Evolutionary conservation across 352 stramenopile genomes (phyloP).

Genomic region (Phytophthora capsici): DNA sequence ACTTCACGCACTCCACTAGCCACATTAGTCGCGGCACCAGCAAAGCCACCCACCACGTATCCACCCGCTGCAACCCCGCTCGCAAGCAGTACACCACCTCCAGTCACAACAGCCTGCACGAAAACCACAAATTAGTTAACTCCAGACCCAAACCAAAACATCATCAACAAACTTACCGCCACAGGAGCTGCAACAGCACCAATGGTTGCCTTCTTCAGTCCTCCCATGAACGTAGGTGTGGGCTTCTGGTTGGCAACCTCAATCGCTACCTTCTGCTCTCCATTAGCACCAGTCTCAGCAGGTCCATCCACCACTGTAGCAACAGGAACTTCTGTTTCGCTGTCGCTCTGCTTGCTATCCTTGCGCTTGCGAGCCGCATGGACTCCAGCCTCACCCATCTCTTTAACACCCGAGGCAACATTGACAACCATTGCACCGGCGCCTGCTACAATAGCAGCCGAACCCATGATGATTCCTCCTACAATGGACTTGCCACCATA

Average conservation of each 20-base stretch:
- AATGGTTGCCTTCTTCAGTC: slow-evolving; percentile 87
- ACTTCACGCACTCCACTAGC: slow-evolving; percentile 83
- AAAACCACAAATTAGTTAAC: not conserved
- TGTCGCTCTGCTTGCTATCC: slow-evolving; percentile 55
- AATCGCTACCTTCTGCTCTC: slow-evolving; percentile 29
- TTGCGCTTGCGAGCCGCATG: slow-evolving; percentile 72
- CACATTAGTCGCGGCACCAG: slow-evolving; percentile 82
- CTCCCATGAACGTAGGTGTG: slow-evolving; percentile 79
- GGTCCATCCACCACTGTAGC: slow-evolving; percentile 19
- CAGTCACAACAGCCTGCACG: slow-evolving; percentile 73
- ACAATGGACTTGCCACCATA: slow-evolving; percentile 88
- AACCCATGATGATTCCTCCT: slow-evolving; percentile 85
- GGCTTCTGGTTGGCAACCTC: slow-evolving; percentile 71
- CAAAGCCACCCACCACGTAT: slow-evolving; percentile 84
- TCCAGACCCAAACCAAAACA: not conserved
- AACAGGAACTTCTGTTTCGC: slow-evolving; percentile 41
- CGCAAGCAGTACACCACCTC: slow-evolving; percentile 73
- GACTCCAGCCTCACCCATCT: slow-evolving; percentile 89
- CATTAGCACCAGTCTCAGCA: slow-evolving; percentile 21
- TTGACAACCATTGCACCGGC: slow-evolving; percentile 85
- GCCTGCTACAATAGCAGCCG: slow-evolving; percentile 75
- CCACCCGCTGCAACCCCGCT: slow-evolving; percentile 79
- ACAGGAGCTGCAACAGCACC: slow-evolving; percentile 81
- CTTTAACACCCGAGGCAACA: slow-evolving; percentile 81
- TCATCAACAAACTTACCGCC: slow-evolving; percentile 53